A percentile compares a stretch with the other conserved stretches of the same genome.
phyloP scores from a whole-genome alignment of 2,329 filamentous ascomycete genomes.

The Amylocarpus encephaloides region DNA sequence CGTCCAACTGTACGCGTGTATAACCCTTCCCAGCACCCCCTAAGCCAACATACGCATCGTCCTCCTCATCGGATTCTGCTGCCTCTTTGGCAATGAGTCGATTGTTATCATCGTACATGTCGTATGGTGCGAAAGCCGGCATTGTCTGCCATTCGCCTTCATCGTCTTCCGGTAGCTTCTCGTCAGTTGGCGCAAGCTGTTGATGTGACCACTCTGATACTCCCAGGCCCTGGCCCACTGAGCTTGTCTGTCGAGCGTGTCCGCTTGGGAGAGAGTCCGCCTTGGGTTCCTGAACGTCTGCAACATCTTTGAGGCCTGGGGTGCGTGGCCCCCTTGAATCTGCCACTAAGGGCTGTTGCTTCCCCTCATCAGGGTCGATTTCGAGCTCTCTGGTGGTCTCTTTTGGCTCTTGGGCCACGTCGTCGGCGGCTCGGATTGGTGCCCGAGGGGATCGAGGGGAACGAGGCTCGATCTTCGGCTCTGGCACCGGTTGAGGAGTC shows the following conservation, averaged over 20 bases:
- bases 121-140: conserved; percentile 87
- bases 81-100: conserved; percentile 78
- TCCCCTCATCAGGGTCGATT: conserved; percentile 2
- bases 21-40: conserved; percentile 93
- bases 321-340: conserved; percentile 2
- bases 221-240: conserved; percentile 21
- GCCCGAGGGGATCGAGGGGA: conserved; percentile 8
- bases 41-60: conserved; percentile 65
- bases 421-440: background rate
- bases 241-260: conserved; percentile 20
- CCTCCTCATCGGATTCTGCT: conserved; percentile 59
- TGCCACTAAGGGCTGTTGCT: conserved; percentile 2
- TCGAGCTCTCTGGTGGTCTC: conserved; percentile 11
- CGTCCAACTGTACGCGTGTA: conserved; percentile 88
- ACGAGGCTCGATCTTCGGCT: conserved; percentile 17
- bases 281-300: background rate
- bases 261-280: conserved; percentile 5
- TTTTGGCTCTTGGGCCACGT: conserved; percentile 1
- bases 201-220: conserved; percentile 89
- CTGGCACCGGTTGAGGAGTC: conserved; percentile 7
- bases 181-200: conserved; percentile 52
- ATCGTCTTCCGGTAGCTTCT: conserved; percentile 47
- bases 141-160: conserved; percentile 86
- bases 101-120: conserved; percentile 93
- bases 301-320: background rate